phyloP scores from a whole-genome alignment of 306 rosid species.

The Trifolium subterraneum region DNA sequence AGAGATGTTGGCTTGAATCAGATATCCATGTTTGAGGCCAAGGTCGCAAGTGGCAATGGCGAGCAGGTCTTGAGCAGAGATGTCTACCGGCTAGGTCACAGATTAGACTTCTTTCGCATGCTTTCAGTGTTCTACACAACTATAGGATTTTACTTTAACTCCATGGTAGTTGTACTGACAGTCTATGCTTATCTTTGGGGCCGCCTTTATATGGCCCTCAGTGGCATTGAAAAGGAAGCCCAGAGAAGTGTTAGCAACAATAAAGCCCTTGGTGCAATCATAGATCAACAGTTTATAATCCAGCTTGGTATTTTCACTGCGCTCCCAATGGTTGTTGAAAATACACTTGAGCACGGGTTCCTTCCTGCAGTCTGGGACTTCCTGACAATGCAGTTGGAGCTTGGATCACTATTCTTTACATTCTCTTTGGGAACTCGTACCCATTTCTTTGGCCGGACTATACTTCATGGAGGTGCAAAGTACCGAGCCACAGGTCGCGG shows the following conservation, averaged over 20 bases:
- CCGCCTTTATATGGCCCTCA: conserved; percentile 90
- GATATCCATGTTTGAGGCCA: conserved; percentile 95
- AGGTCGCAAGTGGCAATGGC: conserved; percentile 94
- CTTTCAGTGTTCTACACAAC: conserved; percentile 90
- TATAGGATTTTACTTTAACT: conserved; percentile 75
- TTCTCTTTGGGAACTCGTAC: conserved; percentile 86
- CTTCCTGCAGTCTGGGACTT: conserved; percentile 88
- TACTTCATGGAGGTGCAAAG: conserved; percentile 97
- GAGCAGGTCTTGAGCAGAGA: conserved; percentile 96
- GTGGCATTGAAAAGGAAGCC: conserved; percentile 68
- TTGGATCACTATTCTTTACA: conserved; percentile 80
- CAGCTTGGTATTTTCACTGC: conserved; percentile 93
- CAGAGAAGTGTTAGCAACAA: conserved; percentile 52
- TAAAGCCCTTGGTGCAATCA: conserved; percentile 74
- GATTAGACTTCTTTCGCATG: conserved; percentile 98
- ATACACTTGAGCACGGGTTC: conserved; percentile 89
- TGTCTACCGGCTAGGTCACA: conserved; percentile 89
- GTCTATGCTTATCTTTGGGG: conserved; percentile 93
- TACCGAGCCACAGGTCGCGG: conserved; percentile 99
- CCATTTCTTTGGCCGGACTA: conserved; percentile 89
- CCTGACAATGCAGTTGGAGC: conserved; percentile 89
- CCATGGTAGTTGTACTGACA: conserved; percentile 75
- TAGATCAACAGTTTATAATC: conserved; percentile 90
- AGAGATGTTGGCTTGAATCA: conserved; percentile 97
- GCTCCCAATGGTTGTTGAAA: conserved; percentile 92